Evolutionary conservation across 2,329 filamentous ascomycete species (phyloP), one percentile per base, ranked within the genome.

Genomic region (Zarea fungicola): DNA sequence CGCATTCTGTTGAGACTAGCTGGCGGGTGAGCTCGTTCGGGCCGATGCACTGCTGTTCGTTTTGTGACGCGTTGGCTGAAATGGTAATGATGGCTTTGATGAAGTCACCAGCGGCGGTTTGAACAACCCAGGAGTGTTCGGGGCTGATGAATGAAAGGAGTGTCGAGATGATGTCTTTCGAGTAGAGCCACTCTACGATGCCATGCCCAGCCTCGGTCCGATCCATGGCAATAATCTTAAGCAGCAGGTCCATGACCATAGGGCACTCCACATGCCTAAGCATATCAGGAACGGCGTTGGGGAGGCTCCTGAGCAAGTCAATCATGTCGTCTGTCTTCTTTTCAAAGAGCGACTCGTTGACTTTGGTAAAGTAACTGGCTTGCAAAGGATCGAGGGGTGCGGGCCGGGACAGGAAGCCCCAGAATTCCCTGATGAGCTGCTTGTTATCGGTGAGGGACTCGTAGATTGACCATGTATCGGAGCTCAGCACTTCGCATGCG

Each of bases 271-370:
- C 89, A 65, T 99, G 93, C 60, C 87, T 85, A 50, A 99, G 77
- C 72, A 99, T 86, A 55, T 90, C 84, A 11, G 87, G 77, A 19
- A 99, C 82, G 34, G 93, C 87, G 46, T 85, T 81, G 28, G 93
- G 86, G 42, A 96, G 71, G 2, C 83, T 85, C 65, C 90, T 95
- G 67, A 99, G 82, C 53, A 99, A 83, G 16, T 85, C 83, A 56
- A 97, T 76, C 92, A 97, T 99, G 55, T 96, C 92, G 62, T 95
- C 89, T 6, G 95, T 96, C 77, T 97, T 97, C 71, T 93, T 95
- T 66, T 97, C 93, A 49, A 99, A 85, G 18, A 99, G 73, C n/a
- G 89, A 87, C 71, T 99, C 93, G 67, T 97, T 97, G 62, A 99
- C 91, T 65, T 97, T 99, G 48, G 92, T 96, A 65, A 99, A 99